phyloP scores from a whole-genome alignment of 768 basidiomycete genomes.

The Coprinellus micaceus region DNA sequence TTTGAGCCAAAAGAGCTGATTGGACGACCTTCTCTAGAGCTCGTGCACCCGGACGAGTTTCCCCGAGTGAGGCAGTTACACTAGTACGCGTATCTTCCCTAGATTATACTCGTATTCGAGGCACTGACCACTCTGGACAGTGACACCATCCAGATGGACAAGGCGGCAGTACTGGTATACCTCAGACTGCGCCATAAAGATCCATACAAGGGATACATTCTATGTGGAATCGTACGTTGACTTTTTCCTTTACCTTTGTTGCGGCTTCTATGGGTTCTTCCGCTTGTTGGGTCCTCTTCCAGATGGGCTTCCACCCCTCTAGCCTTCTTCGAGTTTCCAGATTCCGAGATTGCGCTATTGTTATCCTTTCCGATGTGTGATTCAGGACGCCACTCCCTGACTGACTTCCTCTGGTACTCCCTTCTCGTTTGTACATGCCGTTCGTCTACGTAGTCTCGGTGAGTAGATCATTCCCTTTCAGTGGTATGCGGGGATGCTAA shows the following conservation, averaged over 20 bases:
- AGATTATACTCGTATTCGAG: too few relatives aligned
- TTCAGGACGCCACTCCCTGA: not conserved
- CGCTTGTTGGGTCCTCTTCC: not conserved
- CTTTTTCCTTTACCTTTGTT: not conserved
- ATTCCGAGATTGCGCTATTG: slow-evolving; percentile 3
- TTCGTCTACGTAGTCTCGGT: slow-evolving; percentile 22
- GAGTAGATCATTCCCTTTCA: slow-evolving; percentile 6
- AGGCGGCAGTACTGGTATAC: slow-evolving; percentile 76
- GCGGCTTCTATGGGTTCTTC: slow-evolving; percentile 3
- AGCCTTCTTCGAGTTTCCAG: slow-evolving; percentile 18
- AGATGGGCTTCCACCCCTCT: slow-evolving; percentile 4
- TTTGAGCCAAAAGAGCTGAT: slow-evolving; percentile 72
- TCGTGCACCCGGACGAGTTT: slow-evolving; percentile 81
- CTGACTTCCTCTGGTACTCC: not conserved
- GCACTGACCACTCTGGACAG: too few relatives aligned
- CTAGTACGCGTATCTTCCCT: slow-evolving; percentile 63
- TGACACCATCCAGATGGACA: slow-evolving; percentile 75
- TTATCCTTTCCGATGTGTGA: not conserved
- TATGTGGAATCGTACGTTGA: slow-evolving; percentile 66
- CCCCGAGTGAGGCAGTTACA: slow-evolving; percentile 62
- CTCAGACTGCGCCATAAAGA: slow-evolving; percentile 78
- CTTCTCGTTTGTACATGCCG: not conserved
- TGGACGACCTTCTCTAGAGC: slow-evolving; percentile 64
- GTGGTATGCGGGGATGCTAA: not conserved
- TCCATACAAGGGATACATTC: slow-evolving; percentile 69